Evolutionary conservation across 2,329 filamentous ascomycete genomes (phyloP), one percentile per base, ranked within the genome.

Genomic region (Exserohilum turcica): DNA sequence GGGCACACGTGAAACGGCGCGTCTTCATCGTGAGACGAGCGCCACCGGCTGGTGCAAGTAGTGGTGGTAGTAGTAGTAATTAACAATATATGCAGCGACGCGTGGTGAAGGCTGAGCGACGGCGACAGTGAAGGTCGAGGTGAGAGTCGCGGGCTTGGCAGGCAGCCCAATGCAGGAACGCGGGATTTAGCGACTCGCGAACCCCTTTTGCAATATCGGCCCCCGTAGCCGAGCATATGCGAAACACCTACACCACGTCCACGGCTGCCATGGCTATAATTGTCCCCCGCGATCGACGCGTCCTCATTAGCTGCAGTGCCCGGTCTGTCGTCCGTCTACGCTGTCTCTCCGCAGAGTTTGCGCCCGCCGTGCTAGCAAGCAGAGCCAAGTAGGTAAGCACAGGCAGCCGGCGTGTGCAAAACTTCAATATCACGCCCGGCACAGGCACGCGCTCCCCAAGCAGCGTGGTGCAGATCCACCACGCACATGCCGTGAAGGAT

Each of bases 401-500:
- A 35, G 36, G 43, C 44, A 42, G 48, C 48, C 31, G 37, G 37
- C 32, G 21, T 31, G n/a, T 31, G 27, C n/a, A 32, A 7, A 40
- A 12, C 13, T 29, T 37, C 39, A 47, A 31, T 38, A 53, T n/a
- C 51, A 18, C 15, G 40, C n/a, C 27, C 40, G 48, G 24, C 39
- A 19, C 45, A 49, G 39, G 28, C 42, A 52, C 56, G 53, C 56
- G 56, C 53, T 50, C 56, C 52, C 48, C 35, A 49, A 31, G 16
- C 43, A 49, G 56, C 38, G n/a, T 53, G 43, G 57, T 60, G 55
- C 57, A 21, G 43, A 31, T 43, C 40, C 48, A 52, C 50, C 42
- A 53, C 7, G 15, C 24, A 36, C 33, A 31, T 44, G 6, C 31
- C 39, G 31, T 21, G 39, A 48, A 50, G 50, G 31, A 42, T 52